Percentiles rank a stretch among this genome's conserved stretches.
phyloP scores from a whole-genome alignment of 805 yeast genomes.

The Candida nonsorbophila region DNA sequence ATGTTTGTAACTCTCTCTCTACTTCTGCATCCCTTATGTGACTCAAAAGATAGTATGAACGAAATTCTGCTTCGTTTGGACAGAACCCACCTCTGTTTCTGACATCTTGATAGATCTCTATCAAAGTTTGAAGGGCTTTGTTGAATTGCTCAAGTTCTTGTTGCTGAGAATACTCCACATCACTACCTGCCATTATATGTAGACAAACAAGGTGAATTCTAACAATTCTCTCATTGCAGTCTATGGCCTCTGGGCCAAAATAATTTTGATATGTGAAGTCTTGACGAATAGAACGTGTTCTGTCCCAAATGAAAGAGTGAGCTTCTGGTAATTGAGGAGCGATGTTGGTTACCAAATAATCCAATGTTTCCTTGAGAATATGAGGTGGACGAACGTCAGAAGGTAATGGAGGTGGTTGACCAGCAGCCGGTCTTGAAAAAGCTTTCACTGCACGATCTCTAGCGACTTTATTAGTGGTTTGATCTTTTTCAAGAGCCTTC shows the following conservation, averaged over 20 bases:
- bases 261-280: slow-evolving; percentile 95
- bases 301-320: slow-evolving; percentile 93
- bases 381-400: slow-evolving; percentile 96
- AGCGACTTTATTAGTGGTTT: slow-evolving; percentile 48
- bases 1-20: slow-evolving; percentile 65
- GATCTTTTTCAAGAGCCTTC: slow-evolving; percentile 68
- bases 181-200: slow-evolving; percentile 77
- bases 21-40: slow-evolving; percentile 81
- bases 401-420: slow-evolving; percentile 96
- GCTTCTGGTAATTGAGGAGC: slow-evolving; percentile 70
- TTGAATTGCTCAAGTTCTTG: slow-evolving; percentile 94
- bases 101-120: slow-evolving; percentile 81
- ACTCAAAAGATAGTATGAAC: slow-evolving; percentile 79
- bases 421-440: slow-evolving; percentile 95
- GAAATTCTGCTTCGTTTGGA: slow-evolving; percentile 88
- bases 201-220: slow-evolving; percentile 77
- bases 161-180: slow-evolving; percentile 77
- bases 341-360: slow-evolving; percentile 62
- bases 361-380: slow-evolving; percentile 58
- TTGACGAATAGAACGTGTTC: slow-evolving; percentile 94
- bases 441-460: slow-evolving; percentile 73
- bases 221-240: slow-evolving; percentile 87
- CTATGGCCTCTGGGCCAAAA: slow-evolving; percentile 88
- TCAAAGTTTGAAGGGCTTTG: slow-evolving; percentile 81
- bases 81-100: slow-evolving; percentile 62